Conservation (phyloP, 352 stramenopile species). For the Globisporangium cederbergense region DNA sequence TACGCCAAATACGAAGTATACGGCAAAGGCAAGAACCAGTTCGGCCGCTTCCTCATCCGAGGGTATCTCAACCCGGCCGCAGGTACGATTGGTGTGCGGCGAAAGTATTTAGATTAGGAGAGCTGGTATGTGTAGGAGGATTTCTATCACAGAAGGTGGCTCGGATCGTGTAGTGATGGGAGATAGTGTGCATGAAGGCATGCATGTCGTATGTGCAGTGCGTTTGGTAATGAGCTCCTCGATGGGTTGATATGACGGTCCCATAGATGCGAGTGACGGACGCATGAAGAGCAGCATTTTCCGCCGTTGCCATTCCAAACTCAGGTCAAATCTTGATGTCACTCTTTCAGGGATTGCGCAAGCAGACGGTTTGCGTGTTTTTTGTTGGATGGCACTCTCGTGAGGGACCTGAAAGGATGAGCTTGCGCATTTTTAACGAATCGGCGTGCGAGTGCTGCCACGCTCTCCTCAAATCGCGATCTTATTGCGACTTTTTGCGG, state of each 20-base stretch:
- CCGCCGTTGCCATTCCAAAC: neutral
- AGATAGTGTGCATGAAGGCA: neutral
- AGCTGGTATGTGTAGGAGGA: neutral
- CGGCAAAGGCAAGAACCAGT: constrained; percentile 66
- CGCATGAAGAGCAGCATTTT: neutral
- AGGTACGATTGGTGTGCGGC: constrained; percentile 45
- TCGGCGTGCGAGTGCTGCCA: constrained; percentile 3
- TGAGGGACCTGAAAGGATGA: neutral
- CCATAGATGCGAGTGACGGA: no score
- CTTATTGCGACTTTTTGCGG: constrained; percentile 6
- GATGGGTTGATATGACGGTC: neutral
- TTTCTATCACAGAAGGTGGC: neutral
- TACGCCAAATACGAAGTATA: constrained; percentile 49
- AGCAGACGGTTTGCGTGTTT: neutral
- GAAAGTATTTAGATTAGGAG: constrained; percentile 49
- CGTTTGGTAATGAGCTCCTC: neutral
- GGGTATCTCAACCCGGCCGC: constrained; percentile 50
- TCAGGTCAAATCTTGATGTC: neutral
- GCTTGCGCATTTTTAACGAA: constrained; percentile 8
- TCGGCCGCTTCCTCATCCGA: constrained; percentile 63
- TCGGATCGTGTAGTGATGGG: neutral
- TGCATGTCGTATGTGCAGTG: neutral
- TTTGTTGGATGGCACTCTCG: constrained; percentile 3
- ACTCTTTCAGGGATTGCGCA: constrained; percentile 7
- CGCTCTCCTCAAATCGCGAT: neutral